A percentile compares a stretch with the other conserved stretches of the same genome.
Evolutionary conservation across 1,284 basidiomycete species (phyloP).

Genomic region (Moniliella sp.): DNA sequence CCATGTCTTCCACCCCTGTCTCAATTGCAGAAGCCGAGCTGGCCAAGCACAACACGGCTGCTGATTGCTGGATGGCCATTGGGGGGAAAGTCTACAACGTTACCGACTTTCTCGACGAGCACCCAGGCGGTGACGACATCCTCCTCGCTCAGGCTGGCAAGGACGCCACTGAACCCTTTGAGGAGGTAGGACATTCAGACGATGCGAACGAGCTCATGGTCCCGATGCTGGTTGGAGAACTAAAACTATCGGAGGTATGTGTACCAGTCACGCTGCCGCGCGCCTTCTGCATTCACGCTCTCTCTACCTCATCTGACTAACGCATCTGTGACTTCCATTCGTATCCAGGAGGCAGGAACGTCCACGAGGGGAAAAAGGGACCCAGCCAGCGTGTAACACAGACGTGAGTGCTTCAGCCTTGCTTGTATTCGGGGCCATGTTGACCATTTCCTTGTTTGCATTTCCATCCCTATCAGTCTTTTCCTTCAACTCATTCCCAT

Average conservation of each 20-base stretch:
- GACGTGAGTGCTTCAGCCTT: no score
- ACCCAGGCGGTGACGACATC: constrained; percentile 93
- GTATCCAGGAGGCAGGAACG: no score
- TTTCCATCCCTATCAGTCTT: constrained; percentile 8
- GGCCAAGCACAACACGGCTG: constrained; percentile 40
- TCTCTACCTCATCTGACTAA: no score
- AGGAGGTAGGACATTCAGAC: constrained; percentile 96
- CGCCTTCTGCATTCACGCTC: no score
- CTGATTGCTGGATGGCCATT: constrained; percentile 41
- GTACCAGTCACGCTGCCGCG: no score
- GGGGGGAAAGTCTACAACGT: constrained; percentile 64
- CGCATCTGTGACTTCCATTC: no score
- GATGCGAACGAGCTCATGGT: constrained; percentile 75
- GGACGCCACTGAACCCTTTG: constrained; percentile 95
- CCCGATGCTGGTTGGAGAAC: constrained; percentile 40
- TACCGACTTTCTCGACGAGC: constrained; percentile 89
- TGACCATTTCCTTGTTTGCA: neutral
- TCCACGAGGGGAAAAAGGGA: no score
- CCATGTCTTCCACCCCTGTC: no score
- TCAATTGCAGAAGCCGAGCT: constrained; percentile 14
- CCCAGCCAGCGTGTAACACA: no score
- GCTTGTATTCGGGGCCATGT: no score
- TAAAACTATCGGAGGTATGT: no score
- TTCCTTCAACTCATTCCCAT: constrained; percentile 24
- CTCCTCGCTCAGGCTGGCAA: constrained; percentile 71